Evolutionary conservation across 805 yeast genomes (phyloP).

Genomic region (Hagleromyces aurorensis): DNA sequence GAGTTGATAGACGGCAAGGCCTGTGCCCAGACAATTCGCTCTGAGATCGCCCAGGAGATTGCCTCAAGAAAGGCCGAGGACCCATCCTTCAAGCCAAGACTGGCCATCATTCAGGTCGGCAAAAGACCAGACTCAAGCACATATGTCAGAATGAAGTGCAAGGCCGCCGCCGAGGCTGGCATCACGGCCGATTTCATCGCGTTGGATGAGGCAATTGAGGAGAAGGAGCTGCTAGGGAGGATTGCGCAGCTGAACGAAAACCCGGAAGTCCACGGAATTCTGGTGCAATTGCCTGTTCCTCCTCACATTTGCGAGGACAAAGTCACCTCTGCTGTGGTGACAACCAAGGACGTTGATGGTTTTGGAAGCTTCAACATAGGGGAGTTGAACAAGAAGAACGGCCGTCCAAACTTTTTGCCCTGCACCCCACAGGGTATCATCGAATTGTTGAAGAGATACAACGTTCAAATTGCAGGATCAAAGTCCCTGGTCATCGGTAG

Average conservation of each 20-base stretch:
- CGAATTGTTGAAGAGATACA: constrained; percentile 63
- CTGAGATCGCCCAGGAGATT: constrained; percentile 45
- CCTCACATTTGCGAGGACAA: constrained; percentile 65
- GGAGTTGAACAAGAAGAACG: constrained; percentile 81
- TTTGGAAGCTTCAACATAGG: constrained; percentile 86
- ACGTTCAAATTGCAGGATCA: constrained; percentile 64
- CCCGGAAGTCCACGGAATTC: constrained; percentile 71
- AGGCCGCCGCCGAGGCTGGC: constrained; percentile 80
- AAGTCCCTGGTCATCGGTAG: constrained; percentile 89
- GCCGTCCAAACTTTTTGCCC: constrained; percentile 75
- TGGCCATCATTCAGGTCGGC: constrained; percentile 87
- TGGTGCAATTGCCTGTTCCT: constrained; percentile 90
- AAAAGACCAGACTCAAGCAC: constrained; percentile 83
- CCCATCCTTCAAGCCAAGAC: constrained; percentile 58
- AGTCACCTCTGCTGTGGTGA: constrained; percentile 73
- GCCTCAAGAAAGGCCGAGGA: constrained; percentile 34
- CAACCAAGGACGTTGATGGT: constrained; percentile 91
- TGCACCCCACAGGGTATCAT: constrained; percentile 95
- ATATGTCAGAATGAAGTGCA: constrained; percentile 84
- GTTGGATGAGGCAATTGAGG: constrained; percentile 53
- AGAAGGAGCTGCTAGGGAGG: constrained; percentile 50
- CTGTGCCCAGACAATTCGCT: constrained; percentile 46
- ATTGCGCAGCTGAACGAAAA: constrained; percentile 65
- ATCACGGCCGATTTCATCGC: constrained; percentile 60
- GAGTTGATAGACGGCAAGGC: constrained; percentile 51